These are phyloP conservation scores for Circinella umbellata DNA, from an alignment of 371 early-diverging fungal genomes.

Conservation along the genomic window DNA sequence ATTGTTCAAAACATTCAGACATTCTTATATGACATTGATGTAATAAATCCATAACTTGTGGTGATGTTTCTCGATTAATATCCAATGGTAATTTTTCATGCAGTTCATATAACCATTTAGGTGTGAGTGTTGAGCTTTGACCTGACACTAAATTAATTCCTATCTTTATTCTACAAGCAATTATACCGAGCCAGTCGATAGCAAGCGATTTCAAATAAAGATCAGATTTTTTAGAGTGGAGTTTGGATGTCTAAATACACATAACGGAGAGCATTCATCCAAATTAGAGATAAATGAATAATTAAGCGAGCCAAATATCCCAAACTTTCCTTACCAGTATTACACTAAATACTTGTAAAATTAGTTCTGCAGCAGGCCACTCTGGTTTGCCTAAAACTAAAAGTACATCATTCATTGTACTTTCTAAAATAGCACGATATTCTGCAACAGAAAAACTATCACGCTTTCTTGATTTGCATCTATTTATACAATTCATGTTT, in stretches of 20 bases:
- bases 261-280: slow-evolving; percentile 22
- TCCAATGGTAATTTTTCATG: slow-evolving; percentile 30
- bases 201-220: slow-evolving; percentile 67
- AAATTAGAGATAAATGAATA: background rate
- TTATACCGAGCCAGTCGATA: slow-evolving; percentile 76
- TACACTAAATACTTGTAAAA: slow-evolving; percentile 14
- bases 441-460: slow-evolving; percentile 64
- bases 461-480: slow-evolving; percentile 61
- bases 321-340: slow-evolving; percentile 3
- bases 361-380: slow-evolving; percentile 86
- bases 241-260: background rate
- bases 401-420: slow-evolving; percentile 76
- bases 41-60: slow-evolving; percentile 22
- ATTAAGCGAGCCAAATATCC: too few relatives aligned
- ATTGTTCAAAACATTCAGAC: slow-evolving; percentile 15
- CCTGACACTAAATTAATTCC: slow-evolving; percentile 31
- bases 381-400: slow-evolving; percentile 81
- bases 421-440: slow-evolving; percentile 74
- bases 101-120: slow-evolving; percentile 43
- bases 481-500: slow-evolving; percentile 9
- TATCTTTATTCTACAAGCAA: slow-evolving; percentile 60
- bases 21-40: slow-evolving; percentile 37
- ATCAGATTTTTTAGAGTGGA: slow-evolving; percentile 68
- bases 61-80: slow-evolving; percentile 20
- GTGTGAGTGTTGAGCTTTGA: slow-evolving; percentile 17